Evolutionary conservation across 768 basidiomycete species (phyloP).

Genomic region (Auricularia sp.): DNA sequence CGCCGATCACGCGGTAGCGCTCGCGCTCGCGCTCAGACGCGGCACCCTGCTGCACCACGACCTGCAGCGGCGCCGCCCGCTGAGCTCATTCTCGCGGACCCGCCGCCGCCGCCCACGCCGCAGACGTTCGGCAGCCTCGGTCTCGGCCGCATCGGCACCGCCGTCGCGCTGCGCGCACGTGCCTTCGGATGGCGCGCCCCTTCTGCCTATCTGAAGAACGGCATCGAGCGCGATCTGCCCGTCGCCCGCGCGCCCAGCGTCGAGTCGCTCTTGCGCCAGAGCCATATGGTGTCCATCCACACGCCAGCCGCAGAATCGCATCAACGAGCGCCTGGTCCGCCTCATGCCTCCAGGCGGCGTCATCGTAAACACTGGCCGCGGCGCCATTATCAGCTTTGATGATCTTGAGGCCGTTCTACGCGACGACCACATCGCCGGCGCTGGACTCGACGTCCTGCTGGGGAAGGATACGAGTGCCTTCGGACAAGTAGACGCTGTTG

Average conservation of each 20-base stretch:
- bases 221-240: no score
- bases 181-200: conserved; percentile 15
- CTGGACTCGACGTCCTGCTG: conserved; percentile 13
- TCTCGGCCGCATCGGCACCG: conserved; percentile 15
- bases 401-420: conserved; percentile 10
- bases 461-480: conserved; percentile 3
- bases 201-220: conserved; percentile 13
- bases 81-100: not conserved
- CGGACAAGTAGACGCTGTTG: conserved; percentile 3
- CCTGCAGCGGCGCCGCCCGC: conserved; percentile 7
- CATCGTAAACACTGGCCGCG: conserved; percentile 15
- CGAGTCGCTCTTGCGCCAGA: conserved; percentile 11
- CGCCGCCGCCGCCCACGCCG: not conserved
- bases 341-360: conserved; percentile 7
- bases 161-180: conserved; percentile 15
- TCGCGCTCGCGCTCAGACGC: conserved; percentile 13
- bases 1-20: conserved; percentile 15
- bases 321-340: conserved; percentile 8
- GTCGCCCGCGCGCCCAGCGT: conserved; percentile 7
- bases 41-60: conserved; percentile 15
- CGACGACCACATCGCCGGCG: conserved; percentile 10
- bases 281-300: conserved; percentile 11
- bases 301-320: conserved; percentile 10
- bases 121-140: conserved; percentile 16
- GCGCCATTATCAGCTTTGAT: conserved; percentile 11